Conservation (phyloP, 1,284 basidiomycete genomes). For the Chondrostereum purpureum region DNA sequence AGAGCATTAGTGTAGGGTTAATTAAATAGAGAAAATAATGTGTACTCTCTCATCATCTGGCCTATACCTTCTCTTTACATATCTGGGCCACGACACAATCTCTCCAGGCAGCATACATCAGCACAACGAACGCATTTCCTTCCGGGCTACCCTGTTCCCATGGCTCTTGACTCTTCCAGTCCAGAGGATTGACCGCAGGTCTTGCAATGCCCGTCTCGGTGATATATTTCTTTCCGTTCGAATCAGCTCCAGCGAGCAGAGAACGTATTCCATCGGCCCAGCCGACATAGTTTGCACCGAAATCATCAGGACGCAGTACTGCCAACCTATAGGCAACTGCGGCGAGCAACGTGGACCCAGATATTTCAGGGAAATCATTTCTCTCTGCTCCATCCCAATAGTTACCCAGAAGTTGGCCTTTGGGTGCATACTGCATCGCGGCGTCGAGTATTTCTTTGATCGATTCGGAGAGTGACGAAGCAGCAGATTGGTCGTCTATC, state of each 20-base stretch:
- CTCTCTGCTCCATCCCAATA: constrained; percentile 25
- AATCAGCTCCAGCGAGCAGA: constrained; percentile 9
- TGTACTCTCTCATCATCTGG: too few species aligned
- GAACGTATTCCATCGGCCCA: constrained; percentile 23
- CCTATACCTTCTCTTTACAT: too few species aligned
- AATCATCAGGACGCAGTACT: constrained; percentile 17
- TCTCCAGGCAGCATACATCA: constrained; percentile 39
- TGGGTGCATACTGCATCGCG: constrained; percentile 19
- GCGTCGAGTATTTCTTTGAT: constrained; percentile 27
- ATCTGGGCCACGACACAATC: constrained; percentile 30
- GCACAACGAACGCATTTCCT: constrained; percentile 32
- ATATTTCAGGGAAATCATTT: constrained; percentile 33
- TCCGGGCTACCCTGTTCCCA: constrained; percentile 35
- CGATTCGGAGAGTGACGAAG: constrained; percentile 19
- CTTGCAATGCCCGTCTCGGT: constrained; percentile 26
- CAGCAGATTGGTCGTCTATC: constrained; percentile 3
- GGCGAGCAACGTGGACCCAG: constrained; percentile 35
- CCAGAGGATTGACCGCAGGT: constrained; percentile 35
- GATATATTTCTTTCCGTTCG: constrained; percentile 20
- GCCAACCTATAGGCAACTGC: constrained; percentile 30
- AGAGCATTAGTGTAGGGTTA: too few species aligned
- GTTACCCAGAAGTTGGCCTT: constrained; percentile 29
- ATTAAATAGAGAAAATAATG: too few species aligned
- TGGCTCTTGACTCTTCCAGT: constrained; percentile 27
- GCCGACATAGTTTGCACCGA: constrained; percentile 16